Base-by-base conservation (phyloP, 345 rosid species). In the Dovyalis caffra region DNA sequence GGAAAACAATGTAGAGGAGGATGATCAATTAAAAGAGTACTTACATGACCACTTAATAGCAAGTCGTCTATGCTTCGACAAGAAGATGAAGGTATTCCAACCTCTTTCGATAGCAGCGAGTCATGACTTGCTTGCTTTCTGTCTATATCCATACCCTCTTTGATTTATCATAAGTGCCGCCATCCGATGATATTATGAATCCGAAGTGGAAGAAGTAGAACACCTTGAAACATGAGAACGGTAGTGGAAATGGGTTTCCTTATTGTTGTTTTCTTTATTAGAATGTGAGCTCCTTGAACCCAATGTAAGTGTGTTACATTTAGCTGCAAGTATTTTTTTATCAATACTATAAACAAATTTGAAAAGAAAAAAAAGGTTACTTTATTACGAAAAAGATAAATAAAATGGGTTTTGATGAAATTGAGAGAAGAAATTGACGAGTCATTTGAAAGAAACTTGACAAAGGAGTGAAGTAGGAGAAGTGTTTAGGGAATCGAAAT, bases 131-230 rank as follows among this genome's bases (percentile, higher is more conserved):
- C 83, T 90, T 89, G 79, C 75, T 86, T 79, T 88, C 83, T 11
- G 90, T 94, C 93, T 94, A 92, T 66, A 92, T 78, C 96, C 97
- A 94, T 32, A 92, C 93, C 77, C 76, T 82, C 90, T 94, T 90
- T 23, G 86, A 72, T 51, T 66, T 65, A 70, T 80, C 84, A 66
- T 74, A 85, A n/a, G n/a, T n/a, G n/a, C n/a, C n/a, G 28, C 57
- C 70, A 21, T 33, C 37, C 64, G 74, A 68, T 45, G 86, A 21
- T 40, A 74, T 60, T 18, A 65, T 26, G 9, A 69, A 43, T 37
- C 63, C 26, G 26, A 51, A 77, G 25, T 40, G 6, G 40, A 65
- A 29, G 77, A 74, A 67, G 76, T 66, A 71, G 89, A 77, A 70
- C 73, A 74, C 84, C 82, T 76, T 60, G 70, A 72, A 15, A 76